Percentiles rank a stretch among this genome's conserved stretches.
Conservation (phyloP, 78 protist genomes). For the Trichosphaerium sp. region DNA sequence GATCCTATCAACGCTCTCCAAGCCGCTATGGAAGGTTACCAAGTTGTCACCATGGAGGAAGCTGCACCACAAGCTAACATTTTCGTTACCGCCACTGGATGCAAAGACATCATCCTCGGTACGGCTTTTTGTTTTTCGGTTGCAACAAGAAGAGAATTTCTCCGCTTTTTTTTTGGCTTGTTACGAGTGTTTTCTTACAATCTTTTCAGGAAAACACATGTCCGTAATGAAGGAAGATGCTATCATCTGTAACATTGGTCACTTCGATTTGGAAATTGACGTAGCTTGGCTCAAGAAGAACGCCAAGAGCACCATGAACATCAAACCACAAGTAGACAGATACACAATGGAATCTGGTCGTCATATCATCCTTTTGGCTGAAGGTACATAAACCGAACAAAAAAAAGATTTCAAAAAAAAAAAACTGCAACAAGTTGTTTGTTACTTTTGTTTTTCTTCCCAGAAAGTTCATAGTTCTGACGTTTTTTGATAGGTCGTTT, state of each 20-base stretch:
- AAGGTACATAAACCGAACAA: no score
- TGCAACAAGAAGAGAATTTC: no score
- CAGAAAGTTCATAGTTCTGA: no score
- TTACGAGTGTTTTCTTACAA: no score
- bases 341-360: conserved; percentile 75
- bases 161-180: no score
- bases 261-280: conserved; percentile 98
- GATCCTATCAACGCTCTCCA: conserved; percentile 99
- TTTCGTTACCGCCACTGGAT: conserved; percentile 98
- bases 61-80: conserved; percentile 70
- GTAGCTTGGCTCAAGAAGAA: conserved; percentile 66
- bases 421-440: no score
- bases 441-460: no score
- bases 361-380: conserved; percentile 93
- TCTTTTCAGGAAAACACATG: conserved; percentile 88
- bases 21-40: conserved; percentile 96
- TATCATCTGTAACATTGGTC: conserved; percentile 99
- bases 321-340: conserved; percentile 97
- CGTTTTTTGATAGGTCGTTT: no score
- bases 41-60: conserved; percentile 84
- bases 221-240: conserved; percentile 90
- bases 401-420: no score
- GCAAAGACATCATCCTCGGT: conserved; percentile 82
- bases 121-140: no score
- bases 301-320: conserved; percentile 66